Conservation (phyloP, 2,329 filamentous ascomycete genomes). For the Coniella vitis region DNA sequence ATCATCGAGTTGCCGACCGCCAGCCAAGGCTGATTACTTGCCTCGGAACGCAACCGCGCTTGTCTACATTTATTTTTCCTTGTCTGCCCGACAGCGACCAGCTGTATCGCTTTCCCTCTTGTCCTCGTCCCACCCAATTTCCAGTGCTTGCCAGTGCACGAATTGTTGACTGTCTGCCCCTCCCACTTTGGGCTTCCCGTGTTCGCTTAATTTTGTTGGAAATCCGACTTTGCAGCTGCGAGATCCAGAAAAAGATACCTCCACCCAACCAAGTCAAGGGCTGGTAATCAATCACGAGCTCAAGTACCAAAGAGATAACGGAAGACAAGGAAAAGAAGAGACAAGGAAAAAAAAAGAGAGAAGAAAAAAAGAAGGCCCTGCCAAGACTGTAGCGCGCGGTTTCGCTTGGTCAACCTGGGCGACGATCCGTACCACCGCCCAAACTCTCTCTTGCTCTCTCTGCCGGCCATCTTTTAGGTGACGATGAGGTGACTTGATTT, state of each 20-base stretch:
- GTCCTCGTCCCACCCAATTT: neutral
- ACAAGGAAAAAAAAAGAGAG: neutral
- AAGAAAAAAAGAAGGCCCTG: conserved; percentile 4
- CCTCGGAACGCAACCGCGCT: no score
- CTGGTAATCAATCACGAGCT: no score
- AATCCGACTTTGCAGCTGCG: no score
- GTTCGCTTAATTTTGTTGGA: neutral
- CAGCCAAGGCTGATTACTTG: neutral
- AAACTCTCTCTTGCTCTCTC: no score
- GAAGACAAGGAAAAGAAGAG: neutral
- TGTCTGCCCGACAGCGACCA: no score
- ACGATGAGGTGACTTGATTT: conserved; percentile 1
- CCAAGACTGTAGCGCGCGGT: conserved; percentile 15
- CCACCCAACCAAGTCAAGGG: no score
- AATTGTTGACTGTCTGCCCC: neutral
- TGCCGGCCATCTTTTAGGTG: neutral
- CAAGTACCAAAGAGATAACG: no score
- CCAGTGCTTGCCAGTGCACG: no score
- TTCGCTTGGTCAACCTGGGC: conserved; percentile 1
- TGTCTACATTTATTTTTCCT: no score
- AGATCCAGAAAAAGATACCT: no score
- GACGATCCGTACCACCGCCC: neutral
- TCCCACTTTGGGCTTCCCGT: neutral
- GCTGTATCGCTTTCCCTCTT: no score
- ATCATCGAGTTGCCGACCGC: conserved; percentile 9